Conservation (phyloP, 495 filamentous ascomycete genomes). For the Aspergillus hancockii region DNA sequence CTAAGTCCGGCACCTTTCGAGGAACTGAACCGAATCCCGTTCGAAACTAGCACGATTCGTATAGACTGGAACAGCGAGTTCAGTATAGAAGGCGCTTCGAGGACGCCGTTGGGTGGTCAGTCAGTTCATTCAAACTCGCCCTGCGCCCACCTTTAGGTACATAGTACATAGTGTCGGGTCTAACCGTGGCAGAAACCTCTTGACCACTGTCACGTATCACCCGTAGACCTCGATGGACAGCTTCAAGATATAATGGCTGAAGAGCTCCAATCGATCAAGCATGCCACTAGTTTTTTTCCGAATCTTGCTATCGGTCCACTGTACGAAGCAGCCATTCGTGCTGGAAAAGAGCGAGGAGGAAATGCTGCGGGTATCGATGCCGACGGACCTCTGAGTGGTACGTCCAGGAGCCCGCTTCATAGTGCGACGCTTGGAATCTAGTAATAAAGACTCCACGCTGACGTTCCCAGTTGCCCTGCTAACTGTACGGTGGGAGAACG, state of each 20-base stretch:
- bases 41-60: background rate
- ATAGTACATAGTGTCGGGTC: background rate
- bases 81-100: background rate
- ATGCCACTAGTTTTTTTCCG: constrained; percentile 34
- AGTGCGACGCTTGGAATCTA: background rate
- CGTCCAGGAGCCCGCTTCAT: background rate
- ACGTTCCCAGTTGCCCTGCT: constrained; percentile 23
- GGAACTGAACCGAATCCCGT: background rate
- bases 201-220: constrained; percentile 34
- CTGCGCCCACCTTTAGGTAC: background rate
- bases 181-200: constrained; percentile 25
- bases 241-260: constrained; percentile 58
- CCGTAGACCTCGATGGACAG: constrained; percentile 55
- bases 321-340: constrained; percentile 26
- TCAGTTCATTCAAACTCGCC: constrained; percentile 15
- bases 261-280: constrained; percentile 32
- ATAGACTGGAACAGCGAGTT: background rate
- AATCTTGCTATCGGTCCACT: constrained; percentile 47
- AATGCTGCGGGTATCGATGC: background rate
- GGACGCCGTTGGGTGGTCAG: constrained; percentile 3
- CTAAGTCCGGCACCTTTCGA: background rate
- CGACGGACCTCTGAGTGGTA: background rate
- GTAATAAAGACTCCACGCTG: background rate
- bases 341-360: constrained; percentile 19
- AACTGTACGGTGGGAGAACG: constrained; percentile 29